phyloP scores from a whole-genome alignment of 768 basidiomycete species.

The Tremella fuciformis region DNA sequence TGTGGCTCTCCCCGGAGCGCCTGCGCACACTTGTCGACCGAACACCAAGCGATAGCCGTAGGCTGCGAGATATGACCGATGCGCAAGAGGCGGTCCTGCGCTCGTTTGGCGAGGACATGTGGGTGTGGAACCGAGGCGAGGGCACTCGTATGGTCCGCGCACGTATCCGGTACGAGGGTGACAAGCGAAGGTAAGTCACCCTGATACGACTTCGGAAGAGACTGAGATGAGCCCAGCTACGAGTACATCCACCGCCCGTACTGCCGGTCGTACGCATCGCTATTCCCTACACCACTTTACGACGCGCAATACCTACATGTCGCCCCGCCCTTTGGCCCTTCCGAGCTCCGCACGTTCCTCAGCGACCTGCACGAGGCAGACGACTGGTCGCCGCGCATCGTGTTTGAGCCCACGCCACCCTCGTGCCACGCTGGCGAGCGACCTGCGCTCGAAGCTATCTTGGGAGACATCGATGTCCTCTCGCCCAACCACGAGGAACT shows the following conservation, averaged over 20 bases:
- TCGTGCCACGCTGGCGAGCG: conserved; percentile 34
- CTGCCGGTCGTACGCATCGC: conserved; percentile 17
- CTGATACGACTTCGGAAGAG: not conserved
- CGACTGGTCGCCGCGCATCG: conserved; percentile 38
- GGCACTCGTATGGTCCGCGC: conserved; percentile 30
- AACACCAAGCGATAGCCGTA: conserved; percentile 5
- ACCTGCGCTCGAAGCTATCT: conserved; percentile 31
- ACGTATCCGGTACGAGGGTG: conserved; percentile 41
- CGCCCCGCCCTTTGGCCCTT: conserved; percentile 32
- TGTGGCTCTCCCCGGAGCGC: conserved; percentile 29
- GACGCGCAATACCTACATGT: conserved; percentile 38
- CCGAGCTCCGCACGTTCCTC: conserved; percentile 23
- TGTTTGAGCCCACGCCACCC: conserved; percentile 41
- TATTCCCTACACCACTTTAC: conserved; percentile 25
- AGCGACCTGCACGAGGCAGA: conserved; percentile 8
- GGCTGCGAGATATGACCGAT: conserved; percentile 17
- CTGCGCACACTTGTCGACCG: conserved; percentile 31
- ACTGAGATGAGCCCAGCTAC: conserved; percentile 24
- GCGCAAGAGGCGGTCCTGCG: conserved; percentile 23
- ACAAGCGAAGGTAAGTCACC: conserved; percentile 34
- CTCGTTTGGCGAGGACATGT: conserved; percentile 32
- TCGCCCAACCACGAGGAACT: conserved; percentile 50
- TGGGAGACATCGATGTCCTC: conserved; percentile 24
- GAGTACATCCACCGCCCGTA: conserved; percentile 26
- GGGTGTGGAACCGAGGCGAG: conserved; percentile 30